Evolutionary conservation across 1,284 basidiomycete species (phyloP), one percentile per base, ranked within the genome.

Genomic region (Sanguinoderma infundibulare): DNA sequence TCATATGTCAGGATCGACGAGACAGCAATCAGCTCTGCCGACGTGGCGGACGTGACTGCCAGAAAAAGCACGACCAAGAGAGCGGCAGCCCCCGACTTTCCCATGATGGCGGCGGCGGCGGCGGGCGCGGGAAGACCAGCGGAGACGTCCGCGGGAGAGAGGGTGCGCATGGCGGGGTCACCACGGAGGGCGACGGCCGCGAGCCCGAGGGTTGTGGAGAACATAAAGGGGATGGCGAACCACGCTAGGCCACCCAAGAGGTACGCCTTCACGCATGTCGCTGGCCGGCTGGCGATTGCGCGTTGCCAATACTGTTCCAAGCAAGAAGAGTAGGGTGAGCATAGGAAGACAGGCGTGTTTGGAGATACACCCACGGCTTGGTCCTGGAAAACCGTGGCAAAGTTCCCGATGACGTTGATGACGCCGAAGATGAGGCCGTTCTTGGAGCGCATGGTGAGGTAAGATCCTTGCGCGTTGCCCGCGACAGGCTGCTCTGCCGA

Each of bases 21-120:
- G 2, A 94, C 91, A 0, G 95, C 95, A 68, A 97, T 96, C 55
- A 96, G 83, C 75, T 98, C 95, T 4, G 96, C 95, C 24, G 89
- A 89, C 20, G 90, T 90, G 0, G 94, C 93, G 17, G 90, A 92
- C 0, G 94, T 97, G 65, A 97, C 94, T 9, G 92, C 91, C 67
- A 94, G 76, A 78, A 94, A 92, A 22, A 94, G 81, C 0, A 94
- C 79, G 5, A 94, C 74, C 5, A 94, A 79, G 62, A 93, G 74
- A 0, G 87, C 85, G 3, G 83, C 85, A 1, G 92, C 94, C 38
- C 93, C 93, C 0, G 84, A 81, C 70, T 91, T 81, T 0, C 92
- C 92, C 17, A 96, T 79, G 28, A 97, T 81, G 0, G 92, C 92
- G 1, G 88, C 84, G 0, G 94, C 92, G 0, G 93, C 92, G 2